phyloP scores from a whole-genome alignment of 176 grass and related monocot species.

The Eleusine coracana region DNA sequence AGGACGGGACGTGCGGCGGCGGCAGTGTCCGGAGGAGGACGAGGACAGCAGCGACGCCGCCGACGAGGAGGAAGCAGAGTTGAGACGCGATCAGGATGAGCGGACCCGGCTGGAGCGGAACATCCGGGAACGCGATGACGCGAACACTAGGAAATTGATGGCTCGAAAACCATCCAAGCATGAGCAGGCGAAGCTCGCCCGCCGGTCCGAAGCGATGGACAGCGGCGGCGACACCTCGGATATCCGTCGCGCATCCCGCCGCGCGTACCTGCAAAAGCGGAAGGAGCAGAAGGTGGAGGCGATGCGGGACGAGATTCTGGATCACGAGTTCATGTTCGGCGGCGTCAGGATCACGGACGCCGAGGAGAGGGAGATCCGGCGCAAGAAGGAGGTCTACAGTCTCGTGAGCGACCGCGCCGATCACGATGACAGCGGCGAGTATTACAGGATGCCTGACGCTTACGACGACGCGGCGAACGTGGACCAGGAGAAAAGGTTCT shows the following conservation, averaged over 20 bases:
- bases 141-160: slow-evolving; percentile 33
- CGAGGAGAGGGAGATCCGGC: slow-evolving; percentile 16
- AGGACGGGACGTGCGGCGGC: background rate
- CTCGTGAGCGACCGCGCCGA: background rate
- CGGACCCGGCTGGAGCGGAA: slow-evolving; percentile 37
- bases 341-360: slow-evolving; percentile 30
- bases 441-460: slow-evolving; percentile 46
- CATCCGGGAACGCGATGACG: slow-evolving; percentile 39
- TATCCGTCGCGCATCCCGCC: slow-evolving; percentile 22
- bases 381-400: slow-evolving; percentile 21
- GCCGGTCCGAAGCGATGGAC: slow-evolving; percentile 31
- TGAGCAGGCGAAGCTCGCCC: slow-evolving; percentile 13
- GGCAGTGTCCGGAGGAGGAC: slow-evolving; percentile 14
- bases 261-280: slow-evolving; percentile 27
- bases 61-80: slow-evolving; percentile 31
- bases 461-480: slow-evolving; percentile 36
- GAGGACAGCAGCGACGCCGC: background rate
- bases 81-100: slow-evolving; percentile 39
- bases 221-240: slow-evolving; percentile 14
- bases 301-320: background rate
- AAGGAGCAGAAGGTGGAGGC: slow-evolving; percentile 17
- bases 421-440: background rate
- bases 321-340: slow-evolving; percentile 29
- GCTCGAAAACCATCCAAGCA: slow-evolving; percentile 18
- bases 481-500: slow-evolving; percentile 39